Percentiles rank a stretch among this genome's conserved stretches.
These are phyloP conservation scores for Heimioporus sp. DNA, from an alignment of 768 basidiomycete species.

Conservation along the genomic window DNA sequence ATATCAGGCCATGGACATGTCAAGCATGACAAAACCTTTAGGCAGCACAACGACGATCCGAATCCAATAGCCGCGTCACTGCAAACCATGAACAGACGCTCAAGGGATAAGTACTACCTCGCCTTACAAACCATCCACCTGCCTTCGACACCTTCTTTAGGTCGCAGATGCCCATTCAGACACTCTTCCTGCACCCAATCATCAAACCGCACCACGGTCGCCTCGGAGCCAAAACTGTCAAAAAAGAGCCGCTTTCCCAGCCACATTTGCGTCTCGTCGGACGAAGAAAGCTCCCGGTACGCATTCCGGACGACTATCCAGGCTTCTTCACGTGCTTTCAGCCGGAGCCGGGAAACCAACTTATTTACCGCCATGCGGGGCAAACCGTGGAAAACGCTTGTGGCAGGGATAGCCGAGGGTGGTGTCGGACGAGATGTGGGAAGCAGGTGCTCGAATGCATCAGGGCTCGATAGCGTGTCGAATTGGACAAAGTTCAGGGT, in stretches of 20 bases:
- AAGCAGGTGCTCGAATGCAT: constrained; percentile 25
- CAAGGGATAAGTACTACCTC: constrained; percentile 23
- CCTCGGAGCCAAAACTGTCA: constrained; percentile 31
- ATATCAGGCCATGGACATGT: too few species aligned
- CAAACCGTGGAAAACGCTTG: constrained; percentile 19
- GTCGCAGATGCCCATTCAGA: constrained; percentile 45
- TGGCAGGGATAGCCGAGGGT: not conserved
- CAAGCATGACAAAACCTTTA: too few species aligned
- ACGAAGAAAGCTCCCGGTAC: constrained; percentile 56
- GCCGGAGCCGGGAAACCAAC: constrained; percentile 47
- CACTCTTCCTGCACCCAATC: constrained; percentile 52
- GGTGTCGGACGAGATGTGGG: not conserved
- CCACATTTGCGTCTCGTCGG: constrained; percentile 45
- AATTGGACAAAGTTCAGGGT: constrained; percentile 53
- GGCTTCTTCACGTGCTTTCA: constrained; percentile 48
- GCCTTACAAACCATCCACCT: constrained; percentile 63
- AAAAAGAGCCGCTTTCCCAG: constrained; percentile 48
- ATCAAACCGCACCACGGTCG: constrained; percentile 35
- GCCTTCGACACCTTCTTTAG: constrained; percentile 55
- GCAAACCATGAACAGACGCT: not conserved
- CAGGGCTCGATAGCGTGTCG: constrained; percentile 40
- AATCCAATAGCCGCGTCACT: not conserved
- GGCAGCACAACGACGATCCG: too few species aligned
- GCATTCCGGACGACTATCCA: constrained; percentile 61
- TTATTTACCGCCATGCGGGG: constrained; percentile 41